Conservation (phyloP, 2,329 filamentous ascomycete genomes). For the Phialophora expanda region DNA sequence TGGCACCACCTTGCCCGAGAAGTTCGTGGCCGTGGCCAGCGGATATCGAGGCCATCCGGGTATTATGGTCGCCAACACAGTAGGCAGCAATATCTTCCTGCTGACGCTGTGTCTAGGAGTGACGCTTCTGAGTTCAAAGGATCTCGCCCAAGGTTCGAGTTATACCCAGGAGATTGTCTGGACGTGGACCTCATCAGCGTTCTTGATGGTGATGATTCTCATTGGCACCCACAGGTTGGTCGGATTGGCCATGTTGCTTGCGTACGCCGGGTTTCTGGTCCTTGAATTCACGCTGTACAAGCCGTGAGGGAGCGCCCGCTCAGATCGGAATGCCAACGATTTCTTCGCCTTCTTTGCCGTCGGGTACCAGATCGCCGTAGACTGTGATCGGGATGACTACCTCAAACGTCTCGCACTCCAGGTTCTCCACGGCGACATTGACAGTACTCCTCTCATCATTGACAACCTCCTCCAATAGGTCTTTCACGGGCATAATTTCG, state of each 20-base stretch:
- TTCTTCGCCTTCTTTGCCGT: constrained; percentile 41
- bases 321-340: constrained; percentile 40
- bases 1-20: constrained; percentile 61
- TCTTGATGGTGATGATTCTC: constrained; percentile 15
- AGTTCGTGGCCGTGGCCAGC: constrained; percentile 58
- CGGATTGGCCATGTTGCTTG: constrained; percentile 42
- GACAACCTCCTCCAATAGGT: constrained; percentile 77
- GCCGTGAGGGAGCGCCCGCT: constrained; percentile 6
- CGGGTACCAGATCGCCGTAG: constrained; percentile 65
- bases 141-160: constrained; percentile 8
- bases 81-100: constrained; percentile 62
- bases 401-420: constrained; percentile 89
- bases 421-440: constrained; percentile 75
- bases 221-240: constrained; percentile 21
- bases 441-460: constrained; percentile 79
- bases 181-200: constrained; percentile 17
- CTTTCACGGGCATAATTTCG: constrained; percentile 49
- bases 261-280: constrained; percentile 45
- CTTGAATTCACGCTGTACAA: constrained; percentile 44
- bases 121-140: constrained; percentile 13
- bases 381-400: constrained; percentile 83
- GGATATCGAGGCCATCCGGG: constrained; percentile 54
- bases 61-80: constrained; percentile 60
- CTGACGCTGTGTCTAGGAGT: constrained; percentile 55
- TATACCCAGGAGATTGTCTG: constrained; percentile 20